These are phyloP conservation scores for Hypoxylon sp. DNA, from an alignment of 2,329 filamentous ascomycete genomes.

Conservation along the genomic window DNA sequence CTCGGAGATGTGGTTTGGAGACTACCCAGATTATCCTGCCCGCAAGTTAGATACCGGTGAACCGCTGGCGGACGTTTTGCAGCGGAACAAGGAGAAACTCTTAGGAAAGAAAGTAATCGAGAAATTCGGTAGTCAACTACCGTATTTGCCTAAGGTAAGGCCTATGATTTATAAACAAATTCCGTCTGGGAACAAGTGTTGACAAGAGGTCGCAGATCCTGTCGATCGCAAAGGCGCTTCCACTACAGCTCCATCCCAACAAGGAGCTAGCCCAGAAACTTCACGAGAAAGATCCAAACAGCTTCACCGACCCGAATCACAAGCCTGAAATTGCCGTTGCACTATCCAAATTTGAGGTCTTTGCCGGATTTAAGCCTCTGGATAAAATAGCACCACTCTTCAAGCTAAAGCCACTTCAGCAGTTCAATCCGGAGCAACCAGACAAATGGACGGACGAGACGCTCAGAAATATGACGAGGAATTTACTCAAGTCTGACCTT, in stretches of 20 bases:
- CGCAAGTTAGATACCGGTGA: constrained; percentile 74
- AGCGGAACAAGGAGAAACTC: constrained; percentile 72
- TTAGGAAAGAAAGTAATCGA: constrained; percentile 74
- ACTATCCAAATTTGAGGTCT: constrained; percentile 79
- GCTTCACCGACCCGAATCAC: constrained; percentile 81
- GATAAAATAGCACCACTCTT: constrained; percentile 72
- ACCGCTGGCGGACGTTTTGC: constrained; percentile 74
- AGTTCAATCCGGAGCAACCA: constrained; percentile 59
- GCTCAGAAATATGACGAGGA: constrained; percentile 69
- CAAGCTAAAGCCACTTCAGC: constrained; percentile 67
- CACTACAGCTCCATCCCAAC: constrained; percentile 82
- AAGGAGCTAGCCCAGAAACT: constrained; percentile 75
- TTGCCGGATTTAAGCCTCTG: constrained; percentile 81
- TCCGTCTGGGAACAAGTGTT: constrained; percentile 4
- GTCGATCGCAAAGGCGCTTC: constrained; percentile 81
- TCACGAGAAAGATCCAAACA: constrained; percentile 73
- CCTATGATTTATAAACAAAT: background rate
- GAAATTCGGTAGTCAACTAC: constrained; percentile 76
- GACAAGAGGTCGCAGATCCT: constrained; percentile 65
- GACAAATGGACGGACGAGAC: constrained; percentile 68
- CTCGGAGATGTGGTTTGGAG: constrained; percentile 81
- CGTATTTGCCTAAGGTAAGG: constrained; percentile 78
- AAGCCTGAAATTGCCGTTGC: constrained; percentile 86
- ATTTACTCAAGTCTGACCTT: constrained; percentile 68
- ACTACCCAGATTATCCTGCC: constrained; percentile 79